A percentile compares a stretch with the other conserved stretches of the same genome.
Conservation (phyloP, 2,329 filamentous ascomycete species). For the Diplodia corticola region DNA sequence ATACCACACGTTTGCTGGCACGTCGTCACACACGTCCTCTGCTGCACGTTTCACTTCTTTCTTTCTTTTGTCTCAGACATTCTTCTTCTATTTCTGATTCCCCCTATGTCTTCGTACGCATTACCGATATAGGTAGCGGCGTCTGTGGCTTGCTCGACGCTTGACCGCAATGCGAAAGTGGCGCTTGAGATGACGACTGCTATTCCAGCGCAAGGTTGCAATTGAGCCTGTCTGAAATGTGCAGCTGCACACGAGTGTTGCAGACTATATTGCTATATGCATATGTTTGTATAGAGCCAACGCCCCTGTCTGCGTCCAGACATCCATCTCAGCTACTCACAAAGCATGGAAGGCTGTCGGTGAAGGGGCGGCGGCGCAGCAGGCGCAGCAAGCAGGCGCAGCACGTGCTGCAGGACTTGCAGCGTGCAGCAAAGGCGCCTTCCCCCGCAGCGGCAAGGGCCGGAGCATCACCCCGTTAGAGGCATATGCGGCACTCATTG, state of each 20-base stretch:
- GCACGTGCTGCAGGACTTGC: conserved; percentile 9
- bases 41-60: conserved; percentile 10
- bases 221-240: background rate
- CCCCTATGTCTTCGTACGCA: background rate
- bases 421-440: conserved; percentile 4
- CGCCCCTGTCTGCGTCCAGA: too few relatives aligned
- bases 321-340: too few relatives aligned
- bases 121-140: background rate
- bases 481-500: background rate
- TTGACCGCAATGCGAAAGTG: background rate
- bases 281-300: too few relatives aligned
- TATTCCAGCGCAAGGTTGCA: background rate
- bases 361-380: background rate
- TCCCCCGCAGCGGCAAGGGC: conserved; percentile 15
- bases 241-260: background rate
- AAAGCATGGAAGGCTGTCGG: too few relatives aligned
- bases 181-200: conserved; percentile 3
- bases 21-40: conserved; percentile 14
- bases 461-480: background rate
- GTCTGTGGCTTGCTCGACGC: background rate
- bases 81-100: background rate
- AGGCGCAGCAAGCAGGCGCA: too few relatives aligned
- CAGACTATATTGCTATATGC: too few relatives aligned
- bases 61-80: background rate
- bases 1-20: conserved; percentile 16